Base-by-base conservation (phyloP, 441 rosid species). In the Jatropha multifida region DNA sequence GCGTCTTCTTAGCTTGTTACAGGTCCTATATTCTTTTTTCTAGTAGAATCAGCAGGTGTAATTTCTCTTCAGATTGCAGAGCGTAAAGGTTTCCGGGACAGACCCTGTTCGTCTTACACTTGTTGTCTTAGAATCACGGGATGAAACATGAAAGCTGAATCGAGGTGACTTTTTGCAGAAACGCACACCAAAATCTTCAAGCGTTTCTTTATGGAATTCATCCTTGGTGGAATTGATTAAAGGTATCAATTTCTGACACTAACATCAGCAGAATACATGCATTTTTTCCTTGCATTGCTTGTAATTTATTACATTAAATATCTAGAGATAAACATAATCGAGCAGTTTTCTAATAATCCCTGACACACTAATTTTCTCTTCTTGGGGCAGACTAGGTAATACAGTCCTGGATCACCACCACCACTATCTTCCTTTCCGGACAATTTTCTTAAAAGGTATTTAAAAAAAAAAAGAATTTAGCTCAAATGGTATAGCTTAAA, bases 11-110 rank as follows among this genome's bases (percentile, higher is more conserved):
- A 84, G 75, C 83, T 55, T 11, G 48, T 77, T 68, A 78, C 48
- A 14, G 74, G 77, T 77, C 88, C 92, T 46, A 81, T 71, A 73
- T 93, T 85, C 86, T 94, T 40, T 65, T 90, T 71, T 87, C 94
- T 8, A 32, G 1, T 32, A 32, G 32, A 32, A 32, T 32, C 32
- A 32, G 32, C 32, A 32, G 23, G 23, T 23, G 23, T 23, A 23
- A 23, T 32, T 32, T 32, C 32, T 32, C 32, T 2, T 32, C 32
- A 32, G 2, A 32, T 32, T 32, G 32, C 32, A 32, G 32, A 32
- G 32, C 32, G 32, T 32, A 32, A 1, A 32, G 1, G 2, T 32
- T 32, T 32, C 2, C 32, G 32, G 32, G 32, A 32, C 32, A 32
- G 32, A 32, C 32, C 32, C 38, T 87, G 46, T 13, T 93, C 78